Conservation (phyloP, 2,329 filamentous ascomycete genomes). For the Endothia cerciana region DNA sequence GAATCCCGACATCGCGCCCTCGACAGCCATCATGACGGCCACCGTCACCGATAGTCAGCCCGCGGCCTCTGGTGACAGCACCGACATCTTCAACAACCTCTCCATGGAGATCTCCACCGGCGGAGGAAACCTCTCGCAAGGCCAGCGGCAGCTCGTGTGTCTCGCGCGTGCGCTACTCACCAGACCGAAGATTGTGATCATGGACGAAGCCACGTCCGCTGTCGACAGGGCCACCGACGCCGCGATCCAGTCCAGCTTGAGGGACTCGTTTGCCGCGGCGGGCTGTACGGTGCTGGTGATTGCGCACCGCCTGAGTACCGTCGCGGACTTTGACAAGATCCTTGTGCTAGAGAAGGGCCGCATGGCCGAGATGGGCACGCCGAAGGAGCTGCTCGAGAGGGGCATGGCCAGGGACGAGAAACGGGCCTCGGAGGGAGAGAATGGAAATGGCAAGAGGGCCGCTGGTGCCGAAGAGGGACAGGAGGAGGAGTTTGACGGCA, state of each 20-base stretch:
- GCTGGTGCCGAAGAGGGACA: constrained; percentile 2
- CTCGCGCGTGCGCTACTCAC: constrained; percentile 50
- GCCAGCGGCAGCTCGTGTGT: constrained; percentile 53
- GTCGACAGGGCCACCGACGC: constrained; percentile 62
- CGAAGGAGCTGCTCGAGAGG: constrained; percentile 44
- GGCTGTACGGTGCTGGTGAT: constrained; percentile 58
- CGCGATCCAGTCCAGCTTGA: constrained; percentile 59
- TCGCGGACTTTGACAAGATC: constrained; percentile 55
- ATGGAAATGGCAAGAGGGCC: background rate
- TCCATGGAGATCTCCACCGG: constrained; percentile 39
- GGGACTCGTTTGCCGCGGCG: constrained; percentile 49
- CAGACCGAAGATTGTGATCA: constrained; percentile 45
- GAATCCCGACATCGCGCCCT: constrained; percentile 15
- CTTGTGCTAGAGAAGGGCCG: constrained; percentile 52
- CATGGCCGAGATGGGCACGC: constrained; percentile 48
- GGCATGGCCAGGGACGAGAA: constrained; percentile 38
- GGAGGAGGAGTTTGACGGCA: constrained; percentile 30
- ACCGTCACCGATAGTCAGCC: constrained; percentile 1
- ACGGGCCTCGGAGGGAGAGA: constrained; percentile 1
- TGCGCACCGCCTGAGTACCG: constrained; percentile 47
- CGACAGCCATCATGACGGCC: constrained; percentile 17
- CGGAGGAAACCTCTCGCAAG: constrained; percentile 46
- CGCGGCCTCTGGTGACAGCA: constrained; percentile 25
- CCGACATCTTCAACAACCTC: constrained; percentile 39
- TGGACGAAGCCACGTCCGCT: constrained; percentile 50